Base-by-base conservation (phyloP, 805 yeast genomes). In the Starmerella floris region DNA sequence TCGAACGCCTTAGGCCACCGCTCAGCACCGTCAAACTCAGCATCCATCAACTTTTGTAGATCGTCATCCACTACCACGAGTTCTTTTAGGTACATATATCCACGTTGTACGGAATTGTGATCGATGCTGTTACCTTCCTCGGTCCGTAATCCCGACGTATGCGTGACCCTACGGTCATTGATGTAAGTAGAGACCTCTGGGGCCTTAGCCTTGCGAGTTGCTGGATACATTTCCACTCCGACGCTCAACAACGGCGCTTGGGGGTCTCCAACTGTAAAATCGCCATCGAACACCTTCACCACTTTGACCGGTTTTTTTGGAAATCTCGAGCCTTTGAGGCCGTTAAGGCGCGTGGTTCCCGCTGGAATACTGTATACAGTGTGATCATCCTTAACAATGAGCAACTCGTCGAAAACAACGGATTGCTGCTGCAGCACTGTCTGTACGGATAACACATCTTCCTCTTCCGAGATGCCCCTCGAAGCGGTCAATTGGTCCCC, bases 251-350 rank as follows among this genome's bases (percentile, higher is more conserved):
- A 20, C 2, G 52, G 52, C 11, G 16, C 15, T 13, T 25, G 19
- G 19, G 46, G 51, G 22, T 39, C 44, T 27, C 52, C 52, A 20
- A 49, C 25, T 10, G 52, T 49, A 43, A 49, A 44, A 6, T 3
- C 3, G 4, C 52, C 50, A 21, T 41, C 50, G 30, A 40, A 49
- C 2, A 40, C 38, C 11, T 40, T 37, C 23, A 45, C 43, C 0
- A 42, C 23, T 19, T 33, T 41, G 20, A 44, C 42, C 13, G 40
- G 39, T 17, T 40, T 40, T 11, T 13, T 26, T 8, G 36, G 36
- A 20, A 10, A 22, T 5, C 5, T 4, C 9, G 36, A 6, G 11
- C 16, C 26, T n/a, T 33, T 20, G 13, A 33, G 36, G 5, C 36
- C 36, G 3, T 4, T 6, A 15, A 33, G 36, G 22, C 10, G 34